phyloP scores from a whole-genome alignment of 139 green algal species.

The Coelastrella sp. region DNA sequence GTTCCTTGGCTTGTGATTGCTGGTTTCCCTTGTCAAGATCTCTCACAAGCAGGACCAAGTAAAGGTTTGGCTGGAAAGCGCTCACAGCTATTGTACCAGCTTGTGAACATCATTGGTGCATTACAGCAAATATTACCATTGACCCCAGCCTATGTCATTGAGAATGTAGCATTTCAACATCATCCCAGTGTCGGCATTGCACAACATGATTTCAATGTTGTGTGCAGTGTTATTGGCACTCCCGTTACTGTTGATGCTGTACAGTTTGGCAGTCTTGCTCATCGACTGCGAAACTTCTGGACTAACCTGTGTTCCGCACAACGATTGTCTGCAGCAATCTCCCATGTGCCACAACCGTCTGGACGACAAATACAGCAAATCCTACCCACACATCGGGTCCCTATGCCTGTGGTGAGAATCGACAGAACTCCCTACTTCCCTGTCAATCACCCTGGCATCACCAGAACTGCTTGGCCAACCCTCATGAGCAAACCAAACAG shows the following conservation, averaged over 20 bases:
- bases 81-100: too few species aligned
- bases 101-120: too few species aligned
- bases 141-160: too few species aligned
- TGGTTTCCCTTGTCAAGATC: too few species aligned
- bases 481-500: background rate
- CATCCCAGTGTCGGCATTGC: background rate
- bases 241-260: background rate
- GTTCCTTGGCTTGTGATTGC: too few species aligned
- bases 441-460: background rate
- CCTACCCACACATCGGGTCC: background rate
- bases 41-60: too few species aligned
- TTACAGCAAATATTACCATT: too few species aligned
- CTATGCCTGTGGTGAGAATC: background rate
- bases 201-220: background rate
- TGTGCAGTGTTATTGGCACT: background rate
- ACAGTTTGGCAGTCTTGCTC: constrained; percentile 14
- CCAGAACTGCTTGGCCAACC: background rate
- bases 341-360: background rate
- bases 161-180: constrained; percentile 19
- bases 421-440: background rate
- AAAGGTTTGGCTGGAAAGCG: too few species aligned
- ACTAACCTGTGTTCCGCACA: background rate
- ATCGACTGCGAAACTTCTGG: background rate
- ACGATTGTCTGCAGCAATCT: background rate
- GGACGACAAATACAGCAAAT: background rate